phyloP scores from a whole-genome alignment of 768 basidiomycete species.

The Hypsizygus marmoreus region DNA sequence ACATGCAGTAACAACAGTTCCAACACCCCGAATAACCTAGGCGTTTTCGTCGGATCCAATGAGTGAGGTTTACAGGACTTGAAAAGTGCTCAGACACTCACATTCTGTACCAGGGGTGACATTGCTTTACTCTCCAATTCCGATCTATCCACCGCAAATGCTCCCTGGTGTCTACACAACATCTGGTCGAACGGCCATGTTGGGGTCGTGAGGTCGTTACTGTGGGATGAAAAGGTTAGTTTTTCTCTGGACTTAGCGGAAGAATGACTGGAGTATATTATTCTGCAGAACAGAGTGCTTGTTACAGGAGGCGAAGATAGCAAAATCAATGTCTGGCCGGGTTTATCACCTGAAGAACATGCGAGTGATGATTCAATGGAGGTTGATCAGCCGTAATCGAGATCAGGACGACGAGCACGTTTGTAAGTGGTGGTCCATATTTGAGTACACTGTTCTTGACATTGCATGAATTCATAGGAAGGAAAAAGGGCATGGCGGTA shows the following conservation, averaged over 20 bases:
- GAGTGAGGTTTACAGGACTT: constrained; percentile 48
- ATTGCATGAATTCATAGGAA: too few species aligned
- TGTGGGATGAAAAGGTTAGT: constrained; percentile 57
- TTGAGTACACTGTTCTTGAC: too few species aligned
- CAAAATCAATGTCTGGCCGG: constrained; percentile 45
- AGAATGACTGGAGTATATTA: not conserved
- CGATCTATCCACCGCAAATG: constrained; percentile 34
- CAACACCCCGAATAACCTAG: constrained; percentile 38
- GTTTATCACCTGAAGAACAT: constrained; percentile 9
- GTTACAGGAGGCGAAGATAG: constrained; percentile 55
- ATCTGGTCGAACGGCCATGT: constrained; percentile 57
- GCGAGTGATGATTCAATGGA: constrained; percentile 24
- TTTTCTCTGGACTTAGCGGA: not conserved
- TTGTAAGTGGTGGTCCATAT: not conserved
- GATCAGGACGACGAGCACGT: constrained; percentile 26
- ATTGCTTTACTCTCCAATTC: constrained; percentile 52
- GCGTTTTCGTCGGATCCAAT: constrained; percentile 72
- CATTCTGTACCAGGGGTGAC: constrained; percentile 48
- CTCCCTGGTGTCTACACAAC: constrained; percentile 52
- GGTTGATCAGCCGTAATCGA: constrained; percentile 28
- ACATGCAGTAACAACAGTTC: constrained; percentile 44
- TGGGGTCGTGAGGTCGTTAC: constrained; percentile 56
- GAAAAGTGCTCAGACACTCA: not conserved
- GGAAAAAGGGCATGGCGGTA: constrained; percentile 19
- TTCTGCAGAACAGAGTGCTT: constrained; percentile 37